Percentiles rank a stretch among this genome's conserved stretches.
phyloP scores from a whole-genome alignment of 176 grass and related monocot genomes.

The Avena sativa region DNA sequence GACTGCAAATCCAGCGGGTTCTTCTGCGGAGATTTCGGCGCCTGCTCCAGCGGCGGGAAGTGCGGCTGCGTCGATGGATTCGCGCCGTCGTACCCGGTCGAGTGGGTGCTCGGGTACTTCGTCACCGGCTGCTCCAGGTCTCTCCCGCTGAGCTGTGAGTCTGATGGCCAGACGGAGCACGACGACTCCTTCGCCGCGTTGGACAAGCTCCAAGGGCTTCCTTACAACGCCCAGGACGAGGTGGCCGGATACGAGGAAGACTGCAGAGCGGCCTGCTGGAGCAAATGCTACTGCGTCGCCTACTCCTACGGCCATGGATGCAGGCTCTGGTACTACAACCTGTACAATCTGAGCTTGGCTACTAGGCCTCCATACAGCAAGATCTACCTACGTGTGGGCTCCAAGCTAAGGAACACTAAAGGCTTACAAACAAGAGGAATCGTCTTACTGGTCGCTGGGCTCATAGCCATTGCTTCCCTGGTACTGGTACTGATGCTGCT shows the following conservation, averaged over 20 bases:
- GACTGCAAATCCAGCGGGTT: conserved; percentile 52
- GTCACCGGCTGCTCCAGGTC: conserved; percentile 52
- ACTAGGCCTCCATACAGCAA: conserved; percentile 21
- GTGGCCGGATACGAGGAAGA: conserved; percentile 18
- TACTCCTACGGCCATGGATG: conserved; percentile 41
- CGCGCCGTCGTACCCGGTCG: conserved; percentile 13
- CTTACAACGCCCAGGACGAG: conserved; percentile 45
- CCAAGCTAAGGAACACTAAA: conserved; percentile 25
- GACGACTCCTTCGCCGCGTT: conserved; percentile 36
- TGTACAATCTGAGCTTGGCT: conserved; percentile 36
- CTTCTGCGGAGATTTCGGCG: conserved; percentile 53
- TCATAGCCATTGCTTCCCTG: neutral
- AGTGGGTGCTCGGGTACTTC: conserved; percentile 40
- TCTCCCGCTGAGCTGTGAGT: conserved; percentile 50
- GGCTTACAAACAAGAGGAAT: conserved; percentile 28
- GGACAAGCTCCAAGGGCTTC: conserved; percentile 34
- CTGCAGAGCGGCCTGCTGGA: conserved; percentile 45
- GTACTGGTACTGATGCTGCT: conserved; percentile 32
- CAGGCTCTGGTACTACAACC: conserved; percentile 44
- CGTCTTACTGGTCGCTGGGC: conserved; percentile 5
- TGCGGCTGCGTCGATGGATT: conserved; percentile 52
- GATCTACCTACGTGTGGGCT: conserved; percentile 34
- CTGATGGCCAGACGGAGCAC: neutral
- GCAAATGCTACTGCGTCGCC: conserved; percentile 57
- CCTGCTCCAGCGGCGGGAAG: conserved; percentile 7